Conservation (phyloP, 108 stramenopile species). For the Nitzschia sp. region DNA sequence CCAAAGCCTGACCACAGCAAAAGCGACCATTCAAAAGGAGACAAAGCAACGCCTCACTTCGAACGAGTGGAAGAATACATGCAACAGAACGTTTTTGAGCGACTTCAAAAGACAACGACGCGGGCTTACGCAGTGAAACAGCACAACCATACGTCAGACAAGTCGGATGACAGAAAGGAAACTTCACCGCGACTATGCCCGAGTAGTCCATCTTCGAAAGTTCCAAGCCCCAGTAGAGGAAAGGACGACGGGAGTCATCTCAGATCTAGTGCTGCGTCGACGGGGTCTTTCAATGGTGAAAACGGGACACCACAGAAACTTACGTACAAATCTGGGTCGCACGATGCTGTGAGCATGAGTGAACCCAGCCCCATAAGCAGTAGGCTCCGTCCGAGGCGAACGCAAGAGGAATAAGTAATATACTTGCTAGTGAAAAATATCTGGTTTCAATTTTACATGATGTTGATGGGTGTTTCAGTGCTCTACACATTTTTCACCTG, state of each 20-base stretch:
- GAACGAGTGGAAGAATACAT: constrained; percentile 34
- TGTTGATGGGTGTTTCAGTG: too few relatives aligned
- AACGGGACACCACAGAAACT: not conserved
- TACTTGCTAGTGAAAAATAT: too few relatives aligned
- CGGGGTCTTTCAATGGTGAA: not conserved
- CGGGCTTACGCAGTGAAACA: constrained; percentile 39
- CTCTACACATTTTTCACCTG: constrained; percentile 16
- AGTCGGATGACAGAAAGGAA: not conserved
- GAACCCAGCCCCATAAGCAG: not conserved
- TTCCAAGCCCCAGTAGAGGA: not conserved
- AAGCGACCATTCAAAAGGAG: not conserved
- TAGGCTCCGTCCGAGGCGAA: not conserved
- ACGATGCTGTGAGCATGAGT: not conserved
- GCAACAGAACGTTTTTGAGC: constrained; percentile 55
- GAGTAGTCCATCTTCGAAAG: not conserved
- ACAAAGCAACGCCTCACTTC: not conserved
- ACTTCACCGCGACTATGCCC: not conserved
- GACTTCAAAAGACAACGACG: constrained; percentile 47
- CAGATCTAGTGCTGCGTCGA: not conserved
- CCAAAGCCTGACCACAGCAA: not conserved
- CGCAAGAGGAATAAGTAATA: too few relatives aligned
- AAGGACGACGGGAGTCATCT: not conserved
- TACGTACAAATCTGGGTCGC: not conserved
- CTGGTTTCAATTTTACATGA: too few relatives aligned
- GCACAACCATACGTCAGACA: not conserved